phyloP scores from a whole-genome alignment of 768 basidiomycete genomes.

The Amanita rimosa region DNA sequence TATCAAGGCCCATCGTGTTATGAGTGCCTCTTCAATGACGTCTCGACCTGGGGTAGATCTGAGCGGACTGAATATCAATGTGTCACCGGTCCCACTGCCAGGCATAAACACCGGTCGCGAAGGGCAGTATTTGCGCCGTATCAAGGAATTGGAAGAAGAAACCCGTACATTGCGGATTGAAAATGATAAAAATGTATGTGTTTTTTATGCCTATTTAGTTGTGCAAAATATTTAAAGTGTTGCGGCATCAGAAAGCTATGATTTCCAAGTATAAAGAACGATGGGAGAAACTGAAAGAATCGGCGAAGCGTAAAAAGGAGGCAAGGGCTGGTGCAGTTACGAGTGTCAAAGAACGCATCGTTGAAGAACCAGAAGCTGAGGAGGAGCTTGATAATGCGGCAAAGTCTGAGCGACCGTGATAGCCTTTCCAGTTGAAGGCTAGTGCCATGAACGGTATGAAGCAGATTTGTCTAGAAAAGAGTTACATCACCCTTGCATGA shows the following conservation, averaged over 20 bases:
- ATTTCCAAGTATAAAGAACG: conserved; percentile 75
- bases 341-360: conserved; percentile 54
- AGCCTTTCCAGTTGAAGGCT: background rate
- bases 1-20: conserved; percentile 64
- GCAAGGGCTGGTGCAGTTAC: conserved; percentile 41
- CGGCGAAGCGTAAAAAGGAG: conserved; percentile 77
- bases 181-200: conserved; percentile 72
- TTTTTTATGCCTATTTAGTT: background rate
- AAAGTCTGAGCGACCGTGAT: background rate
- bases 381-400: conserved; percentile 32
- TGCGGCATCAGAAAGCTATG: conserved; percentile 55
- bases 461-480: background rate
- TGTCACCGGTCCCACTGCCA: conserved; percentile 38
- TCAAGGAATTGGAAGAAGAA: conserved; percentile 80
- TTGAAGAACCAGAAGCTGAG: conserved; percentile 57
- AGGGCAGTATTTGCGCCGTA: conserved; percentile 43
- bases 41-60: conserved; percentile 47
- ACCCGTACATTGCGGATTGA: conserved; percentile 48
- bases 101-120: conserved; percentile 42
- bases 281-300: conserved; percentile 87
- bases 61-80: conserved; percentile 44
- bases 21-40: conserved; percentile 55
- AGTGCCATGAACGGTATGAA: background rate
- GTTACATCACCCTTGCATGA: background rate
- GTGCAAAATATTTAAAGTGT: conserved; percentile 6